Percentiles rank a stretch among this genome's conserved stretches.
Conservation (phyloP, 2,329 filamentous ascomycete genomes). For the Decorospora gaudefroyi region DNA sequence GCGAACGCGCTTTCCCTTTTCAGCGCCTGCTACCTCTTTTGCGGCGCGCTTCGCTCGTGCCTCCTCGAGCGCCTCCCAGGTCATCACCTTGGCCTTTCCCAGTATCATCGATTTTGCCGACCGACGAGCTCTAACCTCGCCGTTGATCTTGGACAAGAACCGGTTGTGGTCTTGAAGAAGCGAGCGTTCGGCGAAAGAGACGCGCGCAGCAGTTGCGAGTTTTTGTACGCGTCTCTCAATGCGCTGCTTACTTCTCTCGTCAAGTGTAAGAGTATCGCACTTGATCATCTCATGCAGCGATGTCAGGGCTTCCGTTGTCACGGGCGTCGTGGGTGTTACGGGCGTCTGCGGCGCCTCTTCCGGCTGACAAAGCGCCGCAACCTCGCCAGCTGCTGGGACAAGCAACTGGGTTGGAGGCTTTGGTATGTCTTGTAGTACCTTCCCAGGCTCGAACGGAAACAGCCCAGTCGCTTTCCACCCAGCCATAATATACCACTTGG, state of each 20-base stretch:
- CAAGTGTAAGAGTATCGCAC: slow-evolving; percentile 18
- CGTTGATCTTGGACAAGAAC: slow-evolving; percentile 33
- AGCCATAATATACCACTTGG: too few relatives aligned
- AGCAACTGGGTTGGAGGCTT: too few relatives aligned
- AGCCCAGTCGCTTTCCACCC: too few relatives aligned
- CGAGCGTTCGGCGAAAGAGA: slow-evolving; percentile 24
- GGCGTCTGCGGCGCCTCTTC: slow-evolving; percentile 5
- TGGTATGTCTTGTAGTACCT: too few relatives aligned
- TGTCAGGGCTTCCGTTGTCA: slow-evolving; percentile 20
- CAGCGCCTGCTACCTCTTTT: not conserved
- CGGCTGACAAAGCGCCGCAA: too few relatives aligned
- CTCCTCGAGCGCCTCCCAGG: not conserved
- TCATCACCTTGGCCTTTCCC: not conserved
- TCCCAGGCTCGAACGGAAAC: too few relatives aligned
- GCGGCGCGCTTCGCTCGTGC: not conserved
- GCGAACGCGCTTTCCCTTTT: slow-evolving; percentile 9
- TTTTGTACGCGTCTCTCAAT: slow-evolving; percentile 21
- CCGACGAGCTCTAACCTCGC: slow-evolving; percentile 32
- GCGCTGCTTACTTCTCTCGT: slow-evolving; percentile 19
- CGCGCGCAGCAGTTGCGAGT: slow-evolving; percentile 29
- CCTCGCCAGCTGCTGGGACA: too few relatives aligned
- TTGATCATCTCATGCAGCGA: slow-evolving; percentile 23
- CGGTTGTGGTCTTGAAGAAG: slow-evolving; percentile 34
- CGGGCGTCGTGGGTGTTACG: slow-evolving; percentile 26
- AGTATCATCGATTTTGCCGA: slow-evolving; percentile 25